Evolutionary conservation across 225 moss, liverwort and hornwort species (phyloP), one percentile per base, ranked within the genome.

Genomic region (Marchantia paleacea): DNA sequence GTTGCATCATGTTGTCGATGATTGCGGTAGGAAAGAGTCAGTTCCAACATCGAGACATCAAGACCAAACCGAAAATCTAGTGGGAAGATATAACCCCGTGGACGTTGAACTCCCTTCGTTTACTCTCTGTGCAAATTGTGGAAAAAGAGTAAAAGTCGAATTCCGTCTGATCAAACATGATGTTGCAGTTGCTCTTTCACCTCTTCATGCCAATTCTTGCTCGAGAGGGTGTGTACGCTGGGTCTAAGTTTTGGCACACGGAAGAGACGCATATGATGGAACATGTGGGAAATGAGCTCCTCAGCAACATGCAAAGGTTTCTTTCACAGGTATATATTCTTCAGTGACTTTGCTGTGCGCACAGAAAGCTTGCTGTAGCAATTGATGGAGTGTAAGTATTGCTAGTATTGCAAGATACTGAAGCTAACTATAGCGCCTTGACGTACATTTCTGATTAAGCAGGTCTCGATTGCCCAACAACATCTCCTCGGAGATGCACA

Each of bases 231-330:
- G 83, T 82, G 16, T 82, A 2, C 55, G 80, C 84, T 7, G 80
- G 87, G 1, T 81, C 90, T 26, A 84, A 87, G 69, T 92, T 94
- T 84, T 92, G 94, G 92, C 2, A 75, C 13, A 89, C 92, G 8
- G 54, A 86, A 77, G 79, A 92, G 58, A 75, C 55, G 8, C 78
- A 88, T 55, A 92, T 91, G 86, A 92, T 89, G 91, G 96, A 94
- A 49, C 83, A 76, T 26, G 88, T 92, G 49, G 91, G 92, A 25
- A 89, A 91, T 50, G 91, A 96, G 84, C 87, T 92, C 15, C 73
- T 94, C 8, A 87, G 80, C 79, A 91, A 92, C 20, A 94, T 94
- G 92, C 90, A 96, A 78, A 89, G 89, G 62, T 96, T 96, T 83
- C 57, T 86, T 7, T 88, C 90, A 72, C 94, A 92, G 86, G 94